These are phyloP conservation scores for Lactarius indigo DNA, from an alignment of 768 basidiomycete species.

Conservation along the genomic window DNA sequence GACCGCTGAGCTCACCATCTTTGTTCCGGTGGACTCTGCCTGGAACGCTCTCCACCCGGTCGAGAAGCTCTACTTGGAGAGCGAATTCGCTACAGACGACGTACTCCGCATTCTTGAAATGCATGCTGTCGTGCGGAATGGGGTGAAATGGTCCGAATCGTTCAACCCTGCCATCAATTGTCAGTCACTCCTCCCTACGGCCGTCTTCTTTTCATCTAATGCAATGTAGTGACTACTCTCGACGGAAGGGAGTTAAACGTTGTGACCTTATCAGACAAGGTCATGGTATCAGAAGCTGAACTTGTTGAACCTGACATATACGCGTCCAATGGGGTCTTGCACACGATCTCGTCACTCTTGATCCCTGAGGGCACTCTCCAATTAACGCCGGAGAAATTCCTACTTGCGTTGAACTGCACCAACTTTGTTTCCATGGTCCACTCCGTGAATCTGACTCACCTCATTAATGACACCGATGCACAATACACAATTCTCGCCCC, in stretches of 20 bases:
- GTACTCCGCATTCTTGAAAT: conserved; percentile 72
- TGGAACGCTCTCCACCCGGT: conserved; percentile 74
- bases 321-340: conserved; percentile 92
- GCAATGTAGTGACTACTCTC: conserved; percentile 60
- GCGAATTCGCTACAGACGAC: conserved; percentile 80
- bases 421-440: conserved; percentile 86
- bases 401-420: conserved; percentile 88
- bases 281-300: conserved; percentile 52
- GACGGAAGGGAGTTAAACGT: conserved; percentile 66
- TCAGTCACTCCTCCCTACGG: conserved; percentile 36
- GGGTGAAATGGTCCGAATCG: conserved; percentile 65
- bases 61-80: conserved; percentile 86
- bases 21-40: conserved; percentile 82
- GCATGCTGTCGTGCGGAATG: conserved; percentile 60
- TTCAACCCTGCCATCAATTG: conserved; percentile 51
- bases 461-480: conserved; percentile 66
- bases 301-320: conserved; percentile 81
- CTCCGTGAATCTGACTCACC: conserved; percentile 66
- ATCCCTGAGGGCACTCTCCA: conserved; percentile 70
- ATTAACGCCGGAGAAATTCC: conserved; percentile 91
- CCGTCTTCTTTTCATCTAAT: conserved; percentile 16
- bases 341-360: conserved; percentile 81
- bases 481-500: conserved; percentile 91
- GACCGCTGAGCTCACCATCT: conserved; percentile 76
- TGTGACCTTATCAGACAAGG: conserved; percentile 48